Conservation (phyloP, 1,284 basidiomycete species). For the Lentinula novae-zelandiae region DNA sequence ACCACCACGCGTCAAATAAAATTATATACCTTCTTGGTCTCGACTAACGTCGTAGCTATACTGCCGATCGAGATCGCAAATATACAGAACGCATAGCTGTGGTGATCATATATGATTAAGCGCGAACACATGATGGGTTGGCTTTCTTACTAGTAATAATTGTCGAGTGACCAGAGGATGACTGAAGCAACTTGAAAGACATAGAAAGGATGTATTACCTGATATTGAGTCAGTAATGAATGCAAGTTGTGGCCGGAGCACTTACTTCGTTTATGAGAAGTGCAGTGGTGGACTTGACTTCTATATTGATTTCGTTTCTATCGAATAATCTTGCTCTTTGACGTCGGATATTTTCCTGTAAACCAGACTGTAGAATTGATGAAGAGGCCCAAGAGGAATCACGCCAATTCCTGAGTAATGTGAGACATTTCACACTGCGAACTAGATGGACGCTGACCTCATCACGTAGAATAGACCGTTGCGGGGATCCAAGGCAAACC, state of each 20-base stretch:
- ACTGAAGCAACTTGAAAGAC: slow-evolving; percentile 98
- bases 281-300: slow-evolving; percentile 78
- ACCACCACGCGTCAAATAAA: slow-evolving; percentile 1
- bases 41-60: slow-evolving; percentile 85
- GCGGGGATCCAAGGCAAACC: slow-evolving; percentile 85
- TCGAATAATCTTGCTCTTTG: slow-evolving; percentile 83
- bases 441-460: slow-evolving; percentile 44
- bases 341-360: slow-evolving; percentile 48
- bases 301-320: slow-evolving; percentile 87
- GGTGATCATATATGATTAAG: not conserved
- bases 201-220: slow-evolving; percentile 95
- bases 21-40: slow-evolving; percentile 77
- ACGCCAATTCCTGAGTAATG: slow-evolving; percentile 77
- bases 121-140: not conserved
- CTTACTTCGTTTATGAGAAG: slow-evolving; percentile 89
- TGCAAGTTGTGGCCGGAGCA: slow-evolving; percentile 1
- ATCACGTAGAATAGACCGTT: slow-evolving; percentile 83
- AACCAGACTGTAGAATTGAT: slow-evolving; percentile 59
- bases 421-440: slow-evolving; percentile 7
- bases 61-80: slow-evolving; percentile 88
- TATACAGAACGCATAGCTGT: slow-evolving; percentile 92
- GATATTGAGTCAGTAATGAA: slow-evolving; percentile 9
- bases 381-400: slow-evolving; percentile 77
- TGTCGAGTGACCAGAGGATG: slow-evolving; percentile 89
- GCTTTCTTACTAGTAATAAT: slow-evolving; percentile 73